Base-by-base conservation (phyloP, 129 eudicot genomes). In the Oenanthe sinensis region DNA sequence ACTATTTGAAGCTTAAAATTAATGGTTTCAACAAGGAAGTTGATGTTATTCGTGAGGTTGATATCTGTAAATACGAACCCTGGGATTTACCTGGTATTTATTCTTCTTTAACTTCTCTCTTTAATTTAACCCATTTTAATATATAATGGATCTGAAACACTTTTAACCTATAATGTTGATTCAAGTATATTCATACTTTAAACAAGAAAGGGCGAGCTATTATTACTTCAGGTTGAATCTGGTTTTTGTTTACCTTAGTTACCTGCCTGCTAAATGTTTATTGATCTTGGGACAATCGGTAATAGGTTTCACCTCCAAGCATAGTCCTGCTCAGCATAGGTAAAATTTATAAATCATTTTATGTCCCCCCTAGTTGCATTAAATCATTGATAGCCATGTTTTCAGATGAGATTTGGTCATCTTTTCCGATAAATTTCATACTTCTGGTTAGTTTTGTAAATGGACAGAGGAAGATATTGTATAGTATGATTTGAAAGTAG, bases 1-100 rank as follows among this genome's bases (percentile, higher is more conserved):
- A 93, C 78, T 93, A 91, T 84, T 77, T 94, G 17, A 80, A 87
- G 63, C 79, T 86, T 47, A 94, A 94, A 89, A 94, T 91, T 81
- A 84, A 84, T 15, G 80, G 80, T 1, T 75, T 30, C 6, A 63
- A 84, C 16, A 72, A 84, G 17, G 78, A 80, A 71, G 87, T 84
- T 13, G 28, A 54, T 36, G 72, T 79, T 68, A 84, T 84, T 69
- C 81, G 87, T 3, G 87, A 84, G 48, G 88, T 94, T 71, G 98
- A 94, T 85, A 86, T 91, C 40, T 94, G 98, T 83, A 93, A 88
- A 77, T 83, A 39, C 28, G 87, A 84, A 54, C 87, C 87, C 55
- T 84, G 82, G 86, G 89, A 81, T 43, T 71, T 85, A 37, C 83
- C 83, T 69, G 82, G 84, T 79, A 86, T 4, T 37, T 40, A 8